phyloP scores from a whole-genome alignment of 192 early-diverging fungal genomes.

The Gigaspora rosea region DNA sequence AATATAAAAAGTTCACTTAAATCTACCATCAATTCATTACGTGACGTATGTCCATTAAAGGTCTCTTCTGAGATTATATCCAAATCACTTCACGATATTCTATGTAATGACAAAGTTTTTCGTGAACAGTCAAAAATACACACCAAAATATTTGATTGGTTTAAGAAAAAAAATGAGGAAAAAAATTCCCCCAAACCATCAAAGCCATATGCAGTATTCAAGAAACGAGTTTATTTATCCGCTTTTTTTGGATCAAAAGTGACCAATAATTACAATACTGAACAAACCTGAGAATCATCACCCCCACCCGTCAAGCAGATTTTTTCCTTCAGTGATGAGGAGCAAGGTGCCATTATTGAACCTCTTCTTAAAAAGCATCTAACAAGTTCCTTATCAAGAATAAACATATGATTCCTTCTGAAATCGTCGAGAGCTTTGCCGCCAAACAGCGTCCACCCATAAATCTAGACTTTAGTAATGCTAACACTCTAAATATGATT shows the following conservation, averaged over 20 bases:
- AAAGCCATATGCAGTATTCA: too few relatives aligned
- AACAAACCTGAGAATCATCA: not conserved
- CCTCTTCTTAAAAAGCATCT: constrained; percentile 13
- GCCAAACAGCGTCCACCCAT: not conserved
- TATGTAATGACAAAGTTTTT: too few relatives aligned
- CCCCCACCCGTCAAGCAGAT: not conserved
- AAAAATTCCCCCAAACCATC: too few relatives aligned
- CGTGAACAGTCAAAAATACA: too few relatives aligned
- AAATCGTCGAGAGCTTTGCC: not conserved
- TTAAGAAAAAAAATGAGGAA: too few relatives aligned
- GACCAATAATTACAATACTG: not conserved
- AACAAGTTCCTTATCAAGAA: constrained; percentile 16
- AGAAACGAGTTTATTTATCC: too few relatives aligned
- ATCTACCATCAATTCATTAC: not conserved
- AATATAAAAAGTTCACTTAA: constrained; percentile 2
- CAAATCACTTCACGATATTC: too few relatives aligned
- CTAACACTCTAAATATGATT: not conserved
- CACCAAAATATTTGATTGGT: too few relatives aligned
- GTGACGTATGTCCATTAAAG: not conserved
- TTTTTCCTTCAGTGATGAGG: constrained; percentile 17
- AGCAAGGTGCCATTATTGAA: constrained; percentile 16
- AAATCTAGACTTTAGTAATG: not conserved
- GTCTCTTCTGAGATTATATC: too few relatives aligned
- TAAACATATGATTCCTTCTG: constrained; percentile 15
- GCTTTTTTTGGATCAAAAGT: too few relatives aligned